phyloP scores from a whole-genome alignment of 495 filamentous ascomycete species.

The Tuber indicum region DNA sequence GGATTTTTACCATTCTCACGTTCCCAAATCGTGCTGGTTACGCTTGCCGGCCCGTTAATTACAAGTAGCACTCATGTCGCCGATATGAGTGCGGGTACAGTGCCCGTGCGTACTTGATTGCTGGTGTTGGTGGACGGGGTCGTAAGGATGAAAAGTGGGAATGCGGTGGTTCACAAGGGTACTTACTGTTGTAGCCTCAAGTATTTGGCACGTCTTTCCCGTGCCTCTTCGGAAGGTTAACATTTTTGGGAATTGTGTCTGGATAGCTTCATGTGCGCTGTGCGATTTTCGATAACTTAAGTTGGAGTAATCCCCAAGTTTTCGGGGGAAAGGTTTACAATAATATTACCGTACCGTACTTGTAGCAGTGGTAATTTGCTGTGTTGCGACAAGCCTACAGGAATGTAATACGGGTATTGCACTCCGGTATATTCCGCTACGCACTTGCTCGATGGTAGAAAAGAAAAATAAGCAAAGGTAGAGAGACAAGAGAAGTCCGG shows the following conservation, averaged over 20 bases:
- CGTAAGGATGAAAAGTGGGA: background rate
- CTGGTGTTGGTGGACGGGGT: background rate
- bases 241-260: background rate
- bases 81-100: too few species aligned
- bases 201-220: background rate
- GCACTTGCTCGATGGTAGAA: background rate
- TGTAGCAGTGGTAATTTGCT: background rate
- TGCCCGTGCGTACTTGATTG: background rate
- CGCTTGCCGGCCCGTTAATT: background rate
- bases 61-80: too few species aligned
- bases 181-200: background rate
- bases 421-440: background rate
- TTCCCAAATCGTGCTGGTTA: background rate
- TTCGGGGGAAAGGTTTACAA: background rate
- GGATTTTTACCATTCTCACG: background rate
- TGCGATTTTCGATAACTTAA: background rate
- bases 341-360: background rate
- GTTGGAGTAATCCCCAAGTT: background rate
- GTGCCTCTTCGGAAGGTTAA: background rate
- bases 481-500: background rate
- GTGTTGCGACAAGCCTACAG: background rate
- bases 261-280: background rate
- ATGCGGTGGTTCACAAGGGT: background rate
- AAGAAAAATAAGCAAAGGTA: background rate
- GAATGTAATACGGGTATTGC: background rate